Conservation (phyloP, 345 rosid species). For the Lumnitzera littorea region DNA sequence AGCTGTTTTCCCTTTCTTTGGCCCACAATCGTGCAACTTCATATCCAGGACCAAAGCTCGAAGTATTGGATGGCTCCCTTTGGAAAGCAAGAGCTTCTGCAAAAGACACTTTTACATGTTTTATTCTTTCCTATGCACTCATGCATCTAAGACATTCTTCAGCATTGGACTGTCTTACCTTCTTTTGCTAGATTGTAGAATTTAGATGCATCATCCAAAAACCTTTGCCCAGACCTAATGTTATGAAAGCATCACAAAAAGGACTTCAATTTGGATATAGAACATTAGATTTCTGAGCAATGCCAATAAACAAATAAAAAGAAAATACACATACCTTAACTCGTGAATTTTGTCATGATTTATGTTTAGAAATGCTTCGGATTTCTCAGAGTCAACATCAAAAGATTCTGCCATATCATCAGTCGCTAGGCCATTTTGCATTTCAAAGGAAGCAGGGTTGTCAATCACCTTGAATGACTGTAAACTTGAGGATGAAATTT, state of each 20-base stretch:
- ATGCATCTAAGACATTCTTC: not conserved
- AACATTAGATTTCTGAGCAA: not conserved
- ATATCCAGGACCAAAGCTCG: constrained; percentile 66
- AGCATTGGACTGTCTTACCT: constrained; percentile 35
- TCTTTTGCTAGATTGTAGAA: constrained; percentile 33
- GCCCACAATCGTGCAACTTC: constrained; percentile 64
- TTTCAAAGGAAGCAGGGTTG: constrained; percentile 14
- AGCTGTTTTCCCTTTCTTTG: constrained; percentile 46
- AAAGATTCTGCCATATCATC: constrained; percentile 24
- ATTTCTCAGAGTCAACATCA: constrained; percentile 26
- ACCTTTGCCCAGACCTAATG: constrained; percentile 30
- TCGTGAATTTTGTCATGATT: constrained; percentile 15
- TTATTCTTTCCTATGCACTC: not conserved
- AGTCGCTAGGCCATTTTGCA: constrained; percentile 13
- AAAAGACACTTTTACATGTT: constrained; percentile 9
- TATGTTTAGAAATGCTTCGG: constrained; percentile 14
- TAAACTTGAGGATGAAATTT: constrained; percentile 15
- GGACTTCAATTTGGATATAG: not conserved
- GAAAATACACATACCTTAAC: constrained; percentile 27
- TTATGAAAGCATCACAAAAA: constrained; percentile 10
- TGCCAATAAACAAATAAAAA: constrained; percentile 5
- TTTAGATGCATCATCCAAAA: constrained; percentile 19
- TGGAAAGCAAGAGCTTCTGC: constrained; percentile 54
- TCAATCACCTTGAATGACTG: constrained; percentile 10
- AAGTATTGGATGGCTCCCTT: constrained; percentile 52